These are phyloP conservation scores for Candida rishiriensis DNA, from an alignment of 805 yeast genomes.

Conservation along the genomic window DNA sequence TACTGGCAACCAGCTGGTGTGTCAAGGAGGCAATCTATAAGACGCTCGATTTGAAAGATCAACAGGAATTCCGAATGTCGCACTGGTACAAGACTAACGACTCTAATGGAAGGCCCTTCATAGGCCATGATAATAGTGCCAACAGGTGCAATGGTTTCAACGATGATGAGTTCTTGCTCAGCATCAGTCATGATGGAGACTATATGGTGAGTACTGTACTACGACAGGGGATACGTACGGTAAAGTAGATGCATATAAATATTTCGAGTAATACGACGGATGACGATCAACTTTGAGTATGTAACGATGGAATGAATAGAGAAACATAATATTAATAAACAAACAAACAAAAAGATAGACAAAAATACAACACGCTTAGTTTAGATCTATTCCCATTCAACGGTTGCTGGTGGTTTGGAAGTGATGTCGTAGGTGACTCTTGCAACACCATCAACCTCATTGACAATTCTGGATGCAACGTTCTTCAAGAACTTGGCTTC, in stretches of 20 bases:
- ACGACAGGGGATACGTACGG: conserved; percentile 13
- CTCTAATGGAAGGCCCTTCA: conserved; percentile 37
- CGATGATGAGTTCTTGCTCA: conserved; percentile 46
- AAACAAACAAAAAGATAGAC: background rate
- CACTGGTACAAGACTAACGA: conserved; percentile 52
- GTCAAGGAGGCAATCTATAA: conserved; percentile 72
- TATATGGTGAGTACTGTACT: conserved; percentile 51
- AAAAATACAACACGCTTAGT: background rate
- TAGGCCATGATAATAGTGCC: conserved; percentile 31
- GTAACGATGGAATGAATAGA: background rate
- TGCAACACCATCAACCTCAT: conserved; percentile 98
- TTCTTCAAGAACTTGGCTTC: conserved; percentile 88
- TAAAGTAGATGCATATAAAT: background rate
- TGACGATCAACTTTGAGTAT: too few relatives aligned
- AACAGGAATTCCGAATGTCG: conserved; percentile 48
- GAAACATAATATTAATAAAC: background rate
- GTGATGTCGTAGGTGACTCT: conserved; percentile 98
- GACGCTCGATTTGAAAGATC: conserved; percentile 45
- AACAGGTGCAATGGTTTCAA: conserved; percentile 10
- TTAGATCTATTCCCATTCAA: conserved; percentile 76
- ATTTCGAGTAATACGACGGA: conserved; percentile 1
- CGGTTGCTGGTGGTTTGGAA: conserved; percentile 99
- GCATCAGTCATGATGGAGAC: conserved; percentile 65
- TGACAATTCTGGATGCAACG: conserved; percentile 93
- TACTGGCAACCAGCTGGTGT: conserved; percentile 64